Evolutionary conservation across 2,329 filamentous ascomycete genomes (phyloP).

Genomic region (Aspergillus jensenii): DNA sequence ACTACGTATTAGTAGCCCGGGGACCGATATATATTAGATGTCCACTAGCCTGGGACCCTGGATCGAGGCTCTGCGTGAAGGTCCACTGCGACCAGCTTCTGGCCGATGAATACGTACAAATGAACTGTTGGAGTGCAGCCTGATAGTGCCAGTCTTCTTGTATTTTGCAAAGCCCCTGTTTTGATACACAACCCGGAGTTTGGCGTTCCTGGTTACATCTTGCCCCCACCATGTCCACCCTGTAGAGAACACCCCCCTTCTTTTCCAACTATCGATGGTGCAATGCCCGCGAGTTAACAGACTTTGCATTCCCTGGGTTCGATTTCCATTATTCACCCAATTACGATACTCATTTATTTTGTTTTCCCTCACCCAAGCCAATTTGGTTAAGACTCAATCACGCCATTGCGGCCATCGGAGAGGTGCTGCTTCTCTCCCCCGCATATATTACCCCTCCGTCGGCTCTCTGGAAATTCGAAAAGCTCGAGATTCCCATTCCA

Average conservation of each 20-base stretch:
- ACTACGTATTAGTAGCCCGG: no score
- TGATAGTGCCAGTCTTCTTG: neutral
- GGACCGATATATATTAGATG: neutral
- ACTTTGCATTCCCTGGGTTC: neutral
- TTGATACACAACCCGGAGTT: no score
- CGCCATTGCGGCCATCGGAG: slow-evolving; percentile 5
- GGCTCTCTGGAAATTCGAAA: neutral
- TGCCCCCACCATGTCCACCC: neutral
- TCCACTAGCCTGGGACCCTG: neutral
- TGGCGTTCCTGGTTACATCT: no score
- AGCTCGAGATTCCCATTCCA: neutral
- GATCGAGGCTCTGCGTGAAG: slow-evolving; percentile 3
- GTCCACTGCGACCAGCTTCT: neutral
- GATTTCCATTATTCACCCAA: neutral
- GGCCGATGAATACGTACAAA: neutral
- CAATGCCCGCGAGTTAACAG: neutral
- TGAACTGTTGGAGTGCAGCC: neutral
- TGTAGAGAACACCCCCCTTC: neutral
- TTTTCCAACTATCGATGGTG: neutral
- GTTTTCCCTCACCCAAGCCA: neutral
- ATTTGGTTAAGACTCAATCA: slow-evolving; percentile 7
- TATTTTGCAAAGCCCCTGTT: no score
- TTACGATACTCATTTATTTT: neutral
- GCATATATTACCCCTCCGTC: slow-evolving; percentile 6
- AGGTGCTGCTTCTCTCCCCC: neutral